phyloP scores from a whole-genome alignment of 306 rosid species.

The Glycine latifolia region DNA sequence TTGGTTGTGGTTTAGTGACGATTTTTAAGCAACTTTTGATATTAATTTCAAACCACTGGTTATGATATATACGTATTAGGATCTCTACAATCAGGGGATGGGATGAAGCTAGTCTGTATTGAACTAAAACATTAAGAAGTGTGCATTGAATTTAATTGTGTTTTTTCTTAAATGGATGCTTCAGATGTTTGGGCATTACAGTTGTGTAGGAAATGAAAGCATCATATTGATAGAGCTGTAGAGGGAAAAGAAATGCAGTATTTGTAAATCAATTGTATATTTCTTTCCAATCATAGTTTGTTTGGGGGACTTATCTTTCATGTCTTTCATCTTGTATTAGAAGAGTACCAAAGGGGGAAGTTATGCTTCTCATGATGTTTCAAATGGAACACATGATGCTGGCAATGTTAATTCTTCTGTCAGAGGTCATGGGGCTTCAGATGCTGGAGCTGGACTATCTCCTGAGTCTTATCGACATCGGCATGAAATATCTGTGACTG shows the following conservation, averaged over 20 bases:
- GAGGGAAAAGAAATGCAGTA: neutral
- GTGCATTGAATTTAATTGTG: neutral
- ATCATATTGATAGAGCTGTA: slow-evolving; percentile 6
- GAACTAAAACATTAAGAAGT: neutral
- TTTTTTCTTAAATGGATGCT: slow-evolving; percentile 30
- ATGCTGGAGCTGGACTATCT: slow-evolving; percentile 74
- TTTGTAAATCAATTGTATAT: neutral
- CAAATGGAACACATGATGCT: slow-evolving; percentile 58
- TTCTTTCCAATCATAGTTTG: slow-evolving; percentile 1
- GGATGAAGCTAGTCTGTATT: neutral
- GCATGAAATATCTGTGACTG: slow-evolving; percentile 86
- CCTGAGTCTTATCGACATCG: slow-evolving; percentile 79
- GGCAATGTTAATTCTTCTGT: slow-evolving; percentile 61
- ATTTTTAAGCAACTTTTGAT: neutral
- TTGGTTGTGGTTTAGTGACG: neutral
- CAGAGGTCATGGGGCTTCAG: slow-evolving; percentile 62
- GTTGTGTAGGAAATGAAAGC: slow-evolving; percentile 8
- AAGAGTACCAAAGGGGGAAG: slow-evolving; percentile 68
- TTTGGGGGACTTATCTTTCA: slow-evolving; percentile 7
- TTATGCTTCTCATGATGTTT: slow-evolving; percentile 52
- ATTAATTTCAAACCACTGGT: slow-evolving; percentile 8
- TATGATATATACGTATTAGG: slow-evolving; percentile 8
- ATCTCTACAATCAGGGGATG: neutral
- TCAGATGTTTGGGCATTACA: slow-evolving; percentile 18
- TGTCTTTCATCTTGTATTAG: slow-evolving; percentile 55